Percentiles rank a stretch among this genome's conserved stretches.
These are phyloP conservation scores for Mucor lusitanicus DNA, from an alignment of 371 early-diverging fungal species.

Conservation along the genomic window DNA sequence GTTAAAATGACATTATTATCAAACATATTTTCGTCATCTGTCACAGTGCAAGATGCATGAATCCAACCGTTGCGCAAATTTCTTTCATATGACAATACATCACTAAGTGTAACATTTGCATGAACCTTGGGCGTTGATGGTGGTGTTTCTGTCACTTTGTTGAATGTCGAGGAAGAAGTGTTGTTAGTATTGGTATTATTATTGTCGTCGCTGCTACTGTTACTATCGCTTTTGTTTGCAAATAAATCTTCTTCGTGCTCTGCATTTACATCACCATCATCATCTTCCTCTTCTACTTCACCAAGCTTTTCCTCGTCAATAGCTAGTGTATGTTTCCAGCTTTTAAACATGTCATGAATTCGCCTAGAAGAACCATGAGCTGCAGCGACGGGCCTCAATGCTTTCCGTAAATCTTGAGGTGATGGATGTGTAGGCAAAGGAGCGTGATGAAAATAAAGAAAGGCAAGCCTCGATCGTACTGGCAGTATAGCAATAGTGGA, in stretches of 20 bases:
- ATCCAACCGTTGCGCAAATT: conserved; percentile 21
- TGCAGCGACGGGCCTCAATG: not conserved
- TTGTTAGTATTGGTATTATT: not conserved
- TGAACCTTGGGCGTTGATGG: not conserved
- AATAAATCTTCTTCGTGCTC: not conserved
- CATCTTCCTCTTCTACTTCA: not conserved
- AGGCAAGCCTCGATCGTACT: conserved; percentile 25
- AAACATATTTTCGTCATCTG: not conserved
- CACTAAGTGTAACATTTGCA: conserved; percentile 10
- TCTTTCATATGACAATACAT: conserved; percentile 13
- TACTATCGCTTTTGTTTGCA: not conserved
- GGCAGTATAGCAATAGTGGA: conserved; percentile 34
- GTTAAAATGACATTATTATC: conserved; percentile 12
- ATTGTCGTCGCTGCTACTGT: not conserved
- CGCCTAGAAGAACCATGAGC: not conserved
- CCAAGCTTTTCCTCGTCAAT: not conserved
- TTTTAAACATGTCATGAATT: conserved; percentile 26
- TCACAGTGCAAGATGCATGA: conserved; percentile 21
- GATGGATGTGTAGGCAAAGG: conserved; percentile 13
- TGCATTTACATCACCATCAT: not conserved
- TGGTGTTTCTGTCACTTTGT: not conserved
- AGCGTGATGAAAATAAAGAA: conserved; percentile 34
- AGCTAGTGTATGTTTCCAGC: conserved; percentile 13
- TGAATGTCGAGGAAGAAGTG: not conserved
- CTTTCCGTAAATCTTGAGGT: conserved; percentile 4